Base-by-base conservation (phyloP, 78 protist genomes). In the slime mould (Dictyostelium discoideum) region DNA sequence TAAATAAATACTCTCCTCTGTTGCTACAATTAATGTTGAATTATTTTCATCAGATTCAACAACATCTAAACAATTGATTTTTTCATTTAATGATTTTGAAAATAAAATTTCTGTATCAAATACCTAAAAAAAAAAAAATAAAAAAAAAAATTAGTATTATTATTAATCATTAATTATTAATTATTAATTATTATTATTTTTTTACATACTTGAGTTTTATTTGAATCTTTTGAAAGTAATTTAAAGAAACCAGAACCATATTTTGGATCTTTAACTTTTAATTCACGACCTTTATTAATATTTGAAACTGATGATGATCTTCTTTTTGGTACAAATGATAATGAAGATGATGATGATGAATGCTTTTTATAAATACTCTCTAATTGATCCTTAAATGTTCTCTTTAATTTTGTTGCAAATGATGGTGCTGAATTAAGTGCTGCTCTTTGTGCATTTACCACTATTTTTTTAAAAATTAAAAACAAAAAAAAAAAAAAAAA, bases 391-490 rank as follows among this genome's bases (percentile, higher is more conserved):
- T 65, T 78, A 46, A 88, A 88, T 78, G 93, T 88, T 80, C 93
- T 88, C 37, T 88, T 83, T 65, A 88, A 44, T 24, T 80, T 88
- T 6, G 32, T 13, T 57, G 93, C 48, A 80, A 88, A 88, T 65
- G 93, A 88, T 16, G 93, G 86, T 40, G 93, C 93, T 24, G 93
- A 88, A 60, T 88, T 48, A 57, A 88, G 48, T 40, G 93, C 93
- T 46, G 93, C 93, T 88, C 93, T 88, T 80, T 88, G 93, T 65
- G 79, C 93, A 65, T 88, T 88, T 3, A 88, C 86, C 86, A 88
- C 85, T 85, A 32, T 32, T 1, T 32, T 32, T 32, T 32, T 32
- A 32, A 32, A 32, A 32, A 32, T 1, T n/a, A n/a, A n/a, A n/a
- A n/a, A n/a, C n/a, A n/a, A n/a, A 32, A 32, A 32, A 32, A 0